A percentile compares a stretch with the other conserved stretches of the same genome.
Evolutionary conservation across 805 yeast genomes (phyloP).

Genomic region (Candida caryicola): DNA sequence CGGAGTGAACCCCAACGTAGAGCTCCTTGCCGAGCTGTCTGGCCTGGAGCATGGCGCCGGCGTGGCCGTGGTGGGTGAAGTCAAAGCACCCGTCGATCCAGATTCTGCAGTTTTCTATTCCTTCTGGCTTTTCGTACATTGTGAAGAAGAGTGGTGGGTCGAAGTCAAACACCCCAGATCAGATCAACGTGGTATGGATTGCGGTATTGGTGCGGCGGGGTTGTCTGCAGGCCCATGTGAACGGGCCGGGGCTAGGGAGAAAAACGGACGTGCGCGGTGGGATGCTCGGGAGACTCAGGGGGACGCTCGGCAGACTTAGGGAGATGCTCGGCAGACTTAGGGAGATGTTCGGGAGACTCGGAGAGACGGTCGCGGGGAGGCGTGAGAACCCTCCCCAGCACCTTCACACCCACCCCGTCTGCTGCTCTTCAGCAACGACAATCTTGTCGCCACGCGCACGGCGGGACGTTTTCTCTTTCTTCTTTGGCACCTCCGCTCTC

Average conservation of each 20-base stretch:
- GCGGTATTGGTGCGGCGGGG: no score
- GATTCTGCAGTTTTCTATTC: slow-evolving; percentile 50
- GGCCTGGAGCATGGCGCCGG: slow-evolving; percentile 95
- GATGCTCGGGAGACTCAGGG: no score
- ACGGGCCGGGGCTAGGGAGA: no score
- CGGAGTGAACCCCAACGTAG: slow-evolving; percentile 88
- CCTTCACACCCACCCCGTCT: slow-evolving; percentile 6
- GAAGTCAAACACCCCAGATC: background rate
- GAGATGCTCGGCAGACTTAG: no score
- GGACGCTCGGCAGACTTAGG: no score
- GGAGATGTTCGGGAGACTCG: no score
- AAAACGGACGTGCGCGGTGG: no score
- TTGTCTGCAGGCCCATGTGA: no score
- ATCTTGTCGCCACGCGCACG: no score
- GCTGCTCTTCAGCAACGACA: slow-evolving; percentile 4
- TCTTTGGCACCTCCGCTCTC: background rate
- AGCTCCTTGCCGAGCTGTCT: slow-evolving; percentile 74
- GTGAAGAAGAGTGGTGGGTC: background rate
- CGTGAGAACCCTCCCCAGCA: no score
- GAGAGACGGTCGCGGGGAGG: no score
- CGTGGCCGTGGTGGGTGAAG: slow-evolving; percentile 95
- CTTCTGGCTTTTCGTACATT: slow-evolving; percentile 42
- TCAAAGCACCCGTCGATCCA: slow-evolving; percentile 99
- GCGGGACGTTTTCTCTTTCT: background rate
- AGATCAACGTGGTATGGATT: no score